Evolutionary conservation across 345 rosid species (phyloP).

Genomic region (Odontarrhena argentea): DNA sequence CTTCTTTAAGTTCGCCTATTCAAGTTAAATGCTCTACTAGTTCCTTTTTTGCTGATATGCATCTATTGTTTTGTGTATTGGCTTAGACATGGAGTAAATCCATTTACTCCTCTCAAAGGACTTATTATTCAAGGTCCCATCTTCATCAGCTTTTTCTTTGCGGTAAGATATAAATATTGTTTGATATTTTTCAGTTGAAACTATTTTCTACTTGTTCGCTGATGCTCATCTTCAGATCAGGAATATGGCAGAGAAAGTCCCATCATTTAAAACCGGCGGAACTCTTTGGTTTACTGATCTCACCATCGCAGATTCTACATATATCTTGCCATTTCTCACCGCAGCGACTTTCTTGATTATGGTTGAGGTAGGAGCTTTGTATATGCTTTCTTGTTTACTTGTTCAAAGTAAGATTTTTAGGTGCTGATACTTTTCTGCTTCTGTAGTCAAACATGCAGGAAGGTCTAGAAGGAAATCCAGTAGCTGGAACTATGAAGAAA

Average conservation of each 20-base stretch:
- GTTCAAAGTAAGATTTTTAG: not conserved
- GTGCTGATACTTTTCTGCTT: conserved; percentile 8
- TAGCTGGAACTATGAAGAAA: conserved; percentile 63
- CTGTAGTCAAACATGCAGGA: conserved; percentile 58
- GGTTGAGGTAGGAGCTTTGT: conserved; percentile 54
- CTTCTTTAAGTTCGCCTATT: not conserved
- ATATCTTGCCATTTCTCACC: conserved; percentile 60
- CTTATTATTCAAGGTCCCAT: conserved; percentile 67
- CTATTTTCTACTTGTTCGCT: conserved; percentile 5
- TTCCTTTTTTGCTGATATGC: conserved; percentile 17
- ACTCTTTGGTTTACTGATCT: conserved; percentile 69
- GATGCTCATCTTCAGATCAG: conserved; percentile 45
- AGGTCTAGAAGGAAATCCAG: conserved; percentile 63
- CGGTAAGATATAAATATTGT: conserved; percentile 45
- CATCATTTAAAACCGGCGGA: conserved; percentile 72
- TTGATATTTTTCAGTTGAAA: conserved; percentile 10
- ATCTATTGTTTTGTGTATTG: conserved; percentile 17
- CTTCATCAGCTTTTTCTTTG: conserved; percentile 68
- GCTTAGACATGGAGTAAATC: conserved; percentile 63
- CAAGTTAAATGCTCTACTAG: not conserved
- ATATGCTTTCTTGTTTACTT: conserved; percentile 11
- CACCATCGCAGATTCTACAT: conserved; percentile 58
- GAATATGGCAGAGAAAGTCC: conserved; percentile 76
- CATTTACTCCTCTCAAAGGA: conserved; percentile 67
- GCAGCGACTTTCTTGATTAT: conserved; percentile 55